Conservation (phyloP, 768 basidiomycete species). For the Termitomyces sp. region DNA sequence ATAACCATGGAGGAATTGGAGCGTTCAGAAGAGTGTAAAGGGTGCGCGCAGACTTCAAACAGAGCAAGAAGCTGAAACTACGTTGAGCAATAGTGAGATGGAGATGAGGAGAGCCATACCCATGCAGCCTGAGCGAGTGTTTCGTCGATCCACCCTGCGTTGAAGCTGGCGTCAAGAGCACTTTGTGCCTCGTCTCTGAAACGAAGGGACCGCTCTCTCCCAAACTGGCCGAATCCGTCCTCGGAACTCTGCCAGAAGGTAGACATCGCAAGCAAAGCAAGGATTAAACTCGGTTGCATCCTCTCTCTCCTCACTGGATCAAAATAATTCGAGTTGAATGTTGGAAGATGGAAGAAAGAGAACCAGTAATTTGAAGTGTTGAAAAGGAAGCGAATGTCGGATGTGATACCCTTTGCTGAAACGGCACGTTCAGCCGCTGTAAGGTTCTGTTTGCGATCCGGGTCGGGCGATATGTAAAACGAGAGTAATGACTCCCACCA, state of each 20-base stretch:
- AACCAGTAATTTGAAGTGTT: constrained; percentile 64
- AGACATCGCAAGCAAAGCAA: constrained; percentile 58
- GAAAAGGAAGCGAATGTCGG: constrained; percentile 62
- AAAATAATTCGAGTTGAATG: constrained; percentile 54
- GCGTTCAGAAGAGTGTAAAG: constrained; percentile 47
- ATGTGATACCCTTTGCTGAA: constrained; percentile 38
- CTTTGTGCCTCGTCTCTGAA: constrained; percentile 65
- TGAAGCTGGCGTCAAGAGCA: constrained; percentile 65
- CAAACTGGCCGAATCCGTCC: constrained; percentile 39
- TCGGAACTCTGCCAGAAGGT: constrained; percentile 69
- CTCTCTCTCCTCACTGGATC: constrained; percentile 45
- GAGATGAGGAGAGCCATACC: constrained; percentile 33
- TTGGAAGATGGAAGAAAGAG: constrained; percentile 67
- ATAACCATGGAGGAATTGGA: constrained; percentile 50
- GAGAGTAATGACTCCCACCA: constrained; percentile 75
- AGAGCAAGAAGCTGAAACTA: constrained; percentile 53
- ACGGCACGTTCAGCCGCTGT: constrained; percentile 38
- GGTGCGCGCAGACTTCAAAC: constrained; percentile 70
- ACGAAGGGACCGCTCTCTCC: constrained; percentile 50
- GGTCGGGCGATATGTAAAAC: constrained; percentile 39
- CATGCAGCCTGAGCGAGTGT: constrained; percentile 71
- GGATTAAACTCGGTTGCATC: constrained; percentile 65
- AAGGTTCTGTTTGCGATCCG: constrained; percentile 25
- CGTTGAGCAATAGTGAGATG: background rate
- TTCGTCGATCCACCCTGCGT: constrained; percentile 67